phyloP scores from a whole-genome alignment of 1,284 basidiomycete species.

The Phellopilus nigrolimitatus region DNA sequence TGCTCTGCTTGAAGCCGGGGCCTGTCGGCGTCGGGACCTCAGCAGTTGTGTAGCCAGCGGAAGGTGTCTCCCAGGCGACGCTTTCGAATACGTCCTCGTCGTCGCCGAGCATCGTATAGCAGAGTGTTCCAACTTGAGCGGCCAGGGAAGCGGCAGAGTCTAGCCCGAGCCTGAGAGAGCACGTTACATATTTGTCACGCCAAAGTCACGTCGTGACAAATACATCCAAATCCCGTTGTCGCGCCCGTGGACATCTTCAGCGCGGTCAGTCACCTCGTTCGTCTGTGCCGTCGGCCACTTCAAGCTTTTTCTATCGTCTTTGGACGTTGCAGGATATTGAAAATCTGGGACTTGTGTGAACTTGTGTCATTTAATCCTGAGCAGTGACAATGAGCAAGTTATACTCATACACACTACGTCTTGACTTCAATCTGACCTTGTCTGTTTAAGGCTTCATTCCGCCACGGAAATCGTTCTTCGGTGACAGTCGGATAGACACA shows the following conservation, averaged over 20 bases:
- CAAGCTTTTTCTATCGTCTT: background rate
- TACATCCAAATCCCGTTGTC: background rate
- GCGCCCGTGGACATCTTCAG: background rate
- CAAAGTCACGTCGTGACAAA: background rate
- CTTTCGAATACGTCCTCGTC: conserved; percentile 84
- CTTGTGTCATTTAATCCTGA: background rate
- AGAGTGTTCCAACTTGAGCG: background rate
- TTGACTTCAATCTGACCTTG: conserved; percentile 3
- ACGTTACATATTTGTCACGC: background rate
- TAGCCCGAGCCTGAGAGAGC: too few relatives aligned
- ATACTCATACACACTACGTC: background rate
- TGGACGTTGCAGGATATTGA: too few relatives aligned
- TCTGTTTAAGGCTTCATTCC: conserved; percentile 9
- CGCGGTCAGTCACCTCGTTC: conserved; percentile 7
- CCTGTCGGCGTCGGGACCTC: conserved; percentile 40
- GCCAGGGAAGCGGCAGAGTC: too few relatives aligned
- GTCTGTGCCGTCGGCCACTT: background rate
- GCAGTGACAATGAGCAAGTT: conserved; percentile 9
- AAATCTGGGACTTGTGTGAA: background rate
- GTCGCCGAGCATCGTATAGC: conserved; percentile 58
- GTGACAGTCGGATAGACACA: conserved; percentile 39
- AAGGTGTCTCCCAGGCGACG: conserved; percentile 78
- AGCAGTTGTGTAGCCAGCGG: conserved; percentile 44
- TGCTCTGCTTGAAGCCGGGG: conserved; percentile 75
- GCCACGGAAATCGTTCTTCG: conserved; percentile 8